Evolutionary conservation across 176 grass and related monocot species (phyloP).

Genomic region (Leersia perrieri): DNA sequence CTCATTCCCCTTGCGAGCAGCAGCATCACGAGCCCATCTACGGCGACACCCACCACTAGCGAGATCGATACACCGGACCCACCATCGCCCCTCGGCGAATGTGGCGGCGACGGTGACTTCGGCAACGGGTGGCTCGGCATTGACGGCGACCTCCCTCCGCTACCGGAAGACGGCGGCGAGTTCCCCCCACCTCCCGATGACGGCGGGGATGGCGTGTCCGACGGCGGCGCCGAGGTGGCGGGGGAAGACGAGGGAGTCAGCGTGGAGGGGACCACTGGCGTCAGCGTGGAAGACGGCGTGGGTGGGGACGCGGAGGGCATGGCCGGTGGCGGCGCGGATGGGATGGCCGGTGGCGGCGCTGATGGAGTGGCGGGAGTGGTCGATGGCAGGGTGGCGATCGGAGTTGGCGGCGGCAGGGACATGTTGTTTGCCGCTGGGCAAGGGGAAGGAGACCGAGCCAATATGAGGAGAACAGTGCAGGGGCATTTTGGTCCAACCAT

Average conservation of each 20-base stretch:
- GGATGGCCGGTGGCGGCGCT: too few relatives aligned
- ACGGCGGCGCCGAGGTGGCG: slow-evolving; percentile 20
- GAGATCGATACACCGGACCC: slow-evolving; percentile 33
- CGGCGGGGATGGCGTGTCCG: slow-evolving; percentile 19
- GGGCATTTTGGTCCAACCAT: too few relatives aligned
- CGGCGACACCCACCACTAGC: slow-evolving; percentile 43
- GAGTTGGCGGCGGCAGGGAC: too few relatives aligned
- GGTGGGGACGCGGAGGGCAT: slow-evolving; percentile 25
- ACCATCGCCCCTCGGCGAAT: background rate
- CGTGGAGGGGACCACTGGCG: slow-evolving; percentile 13
- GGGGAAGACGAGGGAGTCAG: background rate
- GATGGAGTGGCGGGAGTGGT: too few relatives aligned
- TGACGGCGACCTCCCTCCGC: background rate
- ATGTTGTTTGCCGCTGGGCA: too few relatives aligned
- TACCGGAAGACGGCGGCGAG: slow-evolving; percentile 30
- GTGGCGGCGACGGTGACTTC: slow-evolving; percentile 9
- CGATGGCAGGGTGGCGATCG: too few relatives aligned
- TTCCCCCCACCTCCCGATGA: slow-evolving; percentile 1
- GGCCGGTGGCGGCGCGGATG: slow-evolving; percentile 4
- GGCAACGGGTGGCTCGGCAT: slow-evolving; percentile 3
- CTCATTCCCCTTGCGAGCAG: slow-evolving; percentile 46
- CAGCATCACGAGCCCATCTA: slow-evolving; percentile 47
- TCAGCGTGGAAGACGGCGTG: slow-evolving; percentile 5
- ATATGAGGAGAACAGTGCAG: too few relatives aligned
- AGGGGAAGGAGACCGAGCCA: too few relatives aligned